These are phyloP conservation scores for Calonectria leucothoes DNA, from an alignment of 2,329 filamentous ascomycete genomes.

Conservation along the genomic window DNA sequence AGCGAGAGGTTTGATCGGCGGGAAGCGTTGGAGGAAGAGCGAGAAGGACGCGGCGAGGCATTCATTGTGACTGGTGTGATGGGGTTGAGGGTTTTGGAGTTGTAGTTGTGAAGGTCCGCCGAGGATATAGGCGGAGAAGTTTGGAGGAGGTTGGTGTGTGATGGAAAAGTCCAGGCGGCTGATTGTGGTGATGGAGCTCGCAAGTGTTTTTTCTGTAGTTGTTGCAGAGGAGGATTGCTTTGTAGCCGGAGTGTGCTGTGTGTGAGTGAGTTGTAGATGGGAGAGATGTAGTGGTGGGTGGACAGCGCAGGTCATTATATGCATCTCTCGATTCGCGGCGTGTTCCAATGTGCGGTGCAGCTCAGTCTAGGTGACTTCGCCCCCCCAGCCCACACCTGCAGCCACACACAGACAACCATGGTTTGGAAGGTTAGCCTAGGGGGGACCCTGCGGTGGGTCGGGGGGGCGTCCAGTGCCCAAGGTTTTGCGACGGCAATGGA, in stretches of 20 bases:
- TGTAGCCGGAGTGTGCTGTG: not conserved
- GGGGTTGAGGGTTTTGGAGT: not conserved
- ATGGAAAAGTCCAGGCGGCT: not conserved
- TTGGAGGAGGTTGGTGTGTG: slow-evolving; percentile 9
- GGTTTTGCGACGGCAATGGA: not conserved
- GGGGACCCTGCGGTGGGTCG: not conserved
- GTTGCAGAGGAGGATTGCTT: not conserved
- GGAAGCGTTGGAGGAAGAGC: slow-evolving; percentile 60
- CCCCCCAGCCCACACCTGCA: slow-evolving; percentile 11
- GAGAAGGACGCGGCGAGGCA: slow-evolving; percentile 50
- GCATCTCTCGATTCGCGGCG: not conserved
- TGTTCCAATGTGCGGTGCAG: slow-evolving; percentile 3
- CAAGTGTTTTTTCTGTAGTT: not conserved
- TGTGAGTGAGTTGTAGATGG: slow-evolving; percentile 4
- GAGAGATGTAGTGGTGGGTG: slow-evolving; percentile 5
- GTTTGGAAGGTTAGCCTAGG: not conserved
- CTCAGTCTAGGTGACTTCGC: slow-evolving; percentile 15
- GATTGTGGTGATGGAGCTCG: not conserved
- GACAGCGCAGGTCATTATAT: slow-evolving; percentile 14
- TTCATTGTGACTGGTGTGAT: slow-evolving; percentile 44
- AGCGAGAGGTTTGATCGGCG: slow-evolving; percentile 69
- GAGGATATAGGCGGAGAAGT: slow-evolving; percentile 2
- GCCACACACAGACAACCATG: not conserved
- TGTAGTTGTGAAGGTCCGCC: slow-evolving; percentile 12
- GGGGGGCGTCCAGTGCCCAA: not conserved